Evolutionary conservation across 1,139 yeast species (phyloP).

Genomic region (Pichia sp.): DNA sequence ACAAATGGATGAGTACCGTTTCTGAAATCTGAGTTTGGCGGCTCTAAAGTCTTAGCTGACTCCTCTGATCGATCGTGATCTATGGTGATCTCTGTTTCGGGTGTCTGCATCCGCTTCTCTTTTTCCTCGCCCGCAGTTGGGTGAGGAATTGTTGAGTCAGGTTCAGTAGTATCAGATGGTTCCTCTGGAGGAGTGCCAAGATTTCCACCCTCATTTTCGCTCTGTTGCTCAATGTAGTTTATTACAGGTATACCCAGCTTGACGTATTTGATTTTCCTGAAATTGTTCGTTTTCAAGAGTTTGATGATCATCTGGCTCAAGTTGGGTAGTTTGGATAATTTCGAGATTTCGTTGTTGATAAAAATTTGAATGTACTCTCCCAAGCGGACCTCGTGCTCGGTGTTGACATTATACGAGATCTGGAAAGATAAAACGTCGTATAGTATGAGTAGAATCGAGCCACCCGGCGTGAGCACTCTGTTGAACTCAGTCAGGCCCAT

Average conservation of each 20-base stretch:
- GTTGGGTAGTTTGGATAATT: constrained; percentile 18
- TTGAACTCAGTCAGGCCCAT: constrained; percentile 26
- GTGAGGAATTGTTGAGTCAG: neutral
- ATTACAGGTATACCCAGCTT: constrained; percentile 29
- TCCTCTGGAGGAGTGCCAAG: neutral
- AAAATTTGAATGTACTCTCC: constrained; percentile 16
- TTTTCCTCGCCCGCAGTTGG: neutral
- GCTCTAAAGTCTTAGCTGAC: neutral
- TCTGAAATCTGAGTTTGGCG: neutral
- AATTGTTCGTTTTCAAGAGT: constrained; percentile 23
- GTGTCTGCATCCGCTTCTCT: too few relatives aligned
- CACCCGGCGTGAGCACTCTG: constrained; percentile 29
- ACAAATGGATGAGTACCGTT: neutral
- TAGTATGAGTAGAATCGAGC: constrained; percentile 25
- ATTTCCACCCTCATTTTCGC: neutral
- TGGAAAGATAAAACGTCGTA: constrained; percentile 9
- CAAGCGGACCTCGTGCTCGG: constrained; percentile 7
- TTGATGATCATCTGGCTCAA: constrained; percentile 24
- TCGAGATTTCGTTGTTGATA: constrained; percentile 12
- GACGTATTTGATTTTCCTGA: constrained; percentile 26
- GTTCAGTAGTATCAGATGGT: neutral
- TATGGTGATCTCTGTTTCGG: neutral
- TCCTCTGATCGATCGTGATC: neutral
- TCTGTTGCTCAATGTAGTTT: constrained; percentile 6
- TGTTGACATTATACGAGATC: constrained; percentile 1